Base-by-base conservation (phyloP, 345 rosid species). In the Linum usitatissimum region DNA sequence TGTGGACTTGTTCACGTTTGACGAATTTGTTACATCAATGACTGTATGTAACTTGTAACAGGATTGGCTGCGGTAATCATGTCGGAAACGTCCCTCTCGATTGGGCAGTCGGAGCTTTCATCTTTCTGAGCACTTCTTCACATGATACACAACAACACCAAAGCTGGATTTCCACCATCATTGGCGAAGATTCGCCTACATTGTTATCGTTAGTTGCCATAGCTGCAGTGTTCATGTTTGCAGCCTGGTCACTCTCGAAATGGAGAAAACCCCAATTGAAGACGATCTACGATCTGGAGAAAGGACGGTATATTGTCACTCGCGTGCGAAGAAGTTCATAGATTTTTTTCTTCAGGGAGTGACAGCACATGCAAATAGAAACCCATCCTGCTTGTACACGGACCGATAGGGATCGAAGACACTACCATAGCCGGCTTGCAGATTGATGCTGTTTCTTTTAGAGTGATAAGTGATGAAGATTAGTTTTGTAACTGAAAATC, bases 31-130 rank as follows among this genome's bases (percentile, higher is more conserved):
- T 9, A 15, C 57, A 55, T 21, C 9, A 12, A 20, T 17, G 28
- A 55, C 12, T 55, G 59, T 30, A 48, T 51, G 64, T 64, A 65
- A 9, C 53, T 51, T 59, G 59, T 18, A 73, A 67, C 85, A 87
- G 95, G 82, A 77, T 87, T 30, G 63, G 31, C 55, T 84, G 68
- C 71, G 84, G 86, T n/a, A 87, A 76, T 71, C 82, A 81, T 64
- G 94, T 84, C 64, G 87, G 80, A 64, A 80, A 79, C 61, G 76
- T 79, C 66, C 94, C 96, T 9, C 90, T 93, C 5, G 99, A 90
- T 65, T 90, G 97, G 97, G 91, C 99, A 28, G 65, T 86, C 62
- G 97, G 99, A 62, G 94, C 97, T 68, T 90, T 90, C 79, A 90
- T 93, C 71, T 68, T 84, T 77, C 86, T 79, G 39, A 84, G 80